A percentile compares a stretch with the other conserved stretches of the same genome.
Evolutionary conservation across 2,329 filamentous ascomycete species (phyloP).

Genomic region (Elsinoe australis): DNA sequence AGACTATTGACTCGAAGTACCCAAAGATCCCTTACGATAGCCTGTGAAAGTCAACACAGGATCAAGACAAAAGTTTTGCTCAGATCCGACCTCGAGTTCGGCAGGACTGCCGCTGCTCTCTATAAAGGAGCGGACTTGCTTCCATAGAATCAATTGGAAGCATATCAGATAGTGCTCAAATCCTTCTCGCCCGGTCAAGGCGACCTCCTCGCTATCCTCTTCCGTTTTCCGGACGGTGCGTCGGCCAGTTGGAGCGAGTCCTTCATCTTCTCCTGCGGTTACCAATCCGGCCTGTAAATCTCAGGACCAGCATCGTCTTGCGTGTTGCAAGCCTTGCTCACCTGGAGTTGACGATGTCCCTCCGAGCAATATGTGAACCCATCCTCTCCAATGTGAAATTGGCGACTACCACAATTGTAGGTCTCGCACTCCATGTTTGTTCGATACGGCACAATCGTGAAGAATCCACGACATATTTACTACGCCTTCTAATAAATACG

Average conservation of each 20-base stretch:
- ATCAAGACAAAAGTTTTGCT: neutral
- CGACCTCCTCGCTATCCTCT: constrained; percentile 27
- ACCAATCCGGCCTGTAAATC: constrained; percentile 25
- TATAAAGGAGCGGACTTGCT: constrained; percentile 70
- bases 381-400: constrained; percentile 62
- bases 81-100: constrained; percentile 61
- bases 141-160: constrained; percentile 75
- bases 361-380: constrained; percentile 72
- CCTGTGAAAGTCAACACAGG: constrained; percentile 26
- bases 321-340: constrained; percentile 31
- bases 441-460: neutral
- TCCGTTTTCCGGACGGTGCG: constrained; percentile 26
- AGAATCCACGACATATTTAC: too few relatives aligned
- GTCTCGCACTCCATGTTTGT: constrained; percentile 19
- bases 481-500: too few relatives aligned
- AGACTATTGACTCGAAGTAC: constrained; percentile 60
- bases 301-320: constrained; percentile 13
- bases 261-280: constrained; percentile 29
- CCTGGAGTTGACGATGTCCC: constrained; percentile 66
- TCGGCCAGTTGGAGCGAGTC: constrained; percentile 25
- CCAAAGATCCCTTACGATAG: constrained; percentile 78
- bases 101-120: constrained; percentile 56
- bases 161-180: constrained; percentile 74
- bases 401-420: constrained; percentile 58
- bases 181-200: constrained; percentile 56